Evolutionary conservation across 2,329 filamentous ascomycete genomes (phyloP), one percentile per base, ranked within the genome.

Genomic region (Penicillium palitans): DNA sequence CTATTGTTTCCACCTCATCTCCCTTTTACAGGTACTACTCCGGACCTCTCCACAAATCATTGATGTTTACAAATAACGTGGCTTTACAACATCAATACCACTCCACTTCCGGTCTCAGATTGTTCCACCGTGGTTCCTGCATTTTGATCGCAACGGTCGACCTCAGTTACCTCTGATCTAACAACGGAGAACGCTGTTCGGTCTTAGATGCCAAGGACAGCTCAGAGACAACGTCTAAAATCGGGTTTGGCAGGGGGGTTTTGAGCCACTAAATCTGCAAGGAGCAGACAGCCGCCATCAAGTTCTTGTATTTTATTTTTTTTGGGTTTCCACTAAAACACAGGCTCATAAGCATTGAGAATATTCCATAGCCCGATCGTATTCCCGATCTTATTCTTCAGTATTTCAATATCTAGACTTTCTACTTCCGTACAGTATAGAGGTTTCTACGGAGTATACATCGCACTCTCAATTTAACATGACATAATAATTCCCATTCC

Each of bases 191-290:
- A 25, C 21, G 29, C 45, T 41, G 39, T 41, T 50, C 35, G 27
- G 21, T 2, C 42, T 29, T 19, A 25, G 39, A 55, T 25, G 46
- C 46, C 39, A 51, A 56, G 44, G 4, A 39, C n/a, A 33, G 6
- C 15, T 37, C 33, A 49, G 24, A 41, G 24, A 51, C 35, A 27
- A 24, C 4, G 31, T 27, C 21, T 4, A 25, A 15, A 44, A 31
- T 21, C 33, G 4, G 33, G 6, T 51, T 13, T 44, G 12, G 37
- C 37, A 45, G 54, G 54, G 53, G 53, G 39, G 19, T 39, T 29
- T n/a, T 24, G n/a, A 50, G 21, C 45, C 31, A 54, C 25, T 5
- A 39, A 52, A 44, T 31, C 46, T 39, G 54, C 54, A 56, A 56
- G 54, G 54, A 56, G 54, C 47, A 35, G 42, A 29, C 24, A 25